Percentiles rank a stretch among this genome's conserved stretches.
phyloP scores from a whole-genome alignment of 2,329 filamentous ascomycete species.

The Fusarium buharicum region DNA sequence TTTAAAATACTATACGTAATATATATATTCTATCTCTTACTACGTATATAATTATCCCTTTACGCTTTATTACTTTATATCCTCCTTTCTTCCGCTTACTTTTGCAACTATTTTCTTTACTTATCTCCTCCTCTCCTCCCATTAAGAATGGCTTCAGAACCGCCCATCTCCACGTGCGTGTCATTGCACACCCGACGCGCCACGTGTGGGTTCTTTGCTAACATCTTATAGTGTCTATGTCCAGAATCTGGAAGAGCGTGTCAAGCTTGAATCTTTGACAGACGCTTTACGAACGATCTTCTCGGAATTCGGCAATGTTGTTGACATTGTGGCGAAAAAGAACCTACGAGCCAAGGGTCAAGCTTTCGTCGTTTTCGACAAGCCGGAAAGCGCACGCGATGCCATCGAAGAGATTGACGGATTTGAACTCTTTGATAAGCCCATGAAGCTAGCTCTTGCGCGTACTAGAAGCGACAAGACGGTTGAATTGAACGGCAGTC shows the following conservation, averaged over 20 bases:
- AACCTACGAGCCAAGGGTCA: constrained; percentile 95
- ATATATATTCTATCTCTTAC: too few species aligned
- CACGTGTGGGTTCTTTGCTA: constrained; percentile 51
- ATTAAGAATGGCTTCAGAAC: constrained; percentile 51
- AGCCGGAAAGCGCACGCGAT: constrained; percentile 77
- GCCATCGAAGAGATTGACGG: constrained; percentile 92
- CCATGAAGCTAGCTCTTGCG: constrained; percentile 85
- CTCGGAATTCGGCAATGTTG: constrained; percentile 84
- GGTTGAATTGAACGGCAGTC: constrained; percentile 76
- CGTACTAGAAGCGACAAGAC: constrained; percentile 88
- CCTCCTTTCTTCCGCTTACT: too few species aligned
- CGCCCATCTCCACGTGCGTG: constrained; percentile 74
- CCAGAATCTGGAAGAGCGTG: constrained; percentile 90
- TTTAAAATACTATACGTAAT: too few species aligned
- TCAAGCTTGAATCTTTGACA: constrained; percentile 82
- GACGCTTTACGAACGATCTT: constrained; percentile 81
- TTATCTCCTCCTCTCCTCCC: too few species aligned
- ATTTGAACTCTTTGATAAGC: constrained; percentile 92
- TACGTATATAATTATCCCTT: too few species aligned
- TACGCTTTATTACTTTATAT: too few species aligned
- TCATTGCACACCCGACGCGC: constrained; percentile 76
- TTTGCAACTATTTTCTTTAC: too few species aligned
- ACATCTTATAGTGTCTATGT: constrained; percentile 68
- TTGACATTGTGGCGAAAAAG: constrained; percentile 88
- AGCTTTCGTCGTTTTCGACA: constrained; percentile 92